A percentile compares a stretch with the other conserved stretches of the same genome.
These are phyloP conservation scores for Gastroboletus turbinatus DNA, from an alignment of 1,284 basidiomycete species.

Conservation along the genomic window DNA sequence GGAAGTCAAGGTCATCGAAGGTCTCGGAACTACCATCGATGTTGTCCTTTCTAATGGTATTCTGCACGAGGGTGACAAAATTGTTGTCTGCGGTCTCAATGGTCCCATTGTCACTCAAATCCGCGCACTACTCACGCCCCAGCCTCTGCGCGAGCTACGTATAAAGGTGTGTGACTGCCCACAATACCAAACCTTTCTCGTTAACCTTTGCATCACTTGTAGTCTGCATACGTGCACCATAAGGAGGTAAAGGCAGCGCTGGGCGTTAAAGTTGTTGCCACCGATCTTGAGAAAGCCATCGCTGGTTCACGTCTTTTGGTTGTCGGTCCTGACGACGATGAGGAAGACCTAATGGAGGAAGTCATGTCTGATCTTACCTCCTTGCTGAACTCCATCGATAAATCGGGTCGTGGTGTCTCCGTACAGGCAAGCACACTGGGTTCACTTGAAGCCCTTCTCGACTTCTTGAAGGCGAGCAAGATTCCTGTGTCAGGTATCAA, in stretches of 20 bases:
- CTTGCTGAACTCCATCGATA: constrained; percentile 90
- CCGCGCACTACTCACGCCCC: constrained; percentile 92
- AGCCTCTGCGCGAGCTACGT: constrained; percentile 94
- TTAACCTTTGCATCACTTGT: constrained; percentile 1
- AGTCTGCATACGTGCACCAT: constrained; percentile 97
- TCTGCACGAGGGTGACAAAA: constrained; percentile 89
- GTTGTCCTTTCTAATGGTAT: constrained; percentile 97
- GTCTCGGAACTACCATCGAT: constrained; percentile 97
- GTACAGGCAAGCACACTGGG: constrained; percentile 98
- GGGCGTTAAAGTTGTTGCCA: constrained; percentile 95
- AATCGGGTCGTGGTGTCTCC: constrained; percentile 93
- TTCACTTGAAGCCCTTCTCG: constrained; percentile 94
- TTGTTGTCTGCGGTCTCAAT: constrained; percentile 96
- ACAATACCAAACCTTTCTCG: constrained; percentile 2
- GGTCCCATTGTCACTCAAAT: constrained; percentile 97
- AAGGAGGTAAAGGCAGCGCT: constrained; percentile 98
- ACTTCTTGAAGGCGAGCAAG: constrained; percentile 94
- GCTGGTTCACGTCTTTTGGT: constrained; percentile 95
- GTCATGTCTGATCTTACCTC: constrained; percentile 96
- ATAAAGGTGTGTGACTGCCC: constrained; percentile 62
- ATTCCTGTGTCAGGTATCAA: constrained; percentile 98
- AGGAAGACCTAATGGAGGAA: constrained; percentile 92
- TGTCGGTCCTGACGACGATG: constrained; percentile 91
- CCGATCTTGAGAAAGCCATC: constrained; percentile 98
- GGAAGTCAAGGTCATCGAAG: constrained; percentile 99